Conservation (phyloP, 495 filamentous ascomycete species). For the Aspergillus nidulans region DNA sequence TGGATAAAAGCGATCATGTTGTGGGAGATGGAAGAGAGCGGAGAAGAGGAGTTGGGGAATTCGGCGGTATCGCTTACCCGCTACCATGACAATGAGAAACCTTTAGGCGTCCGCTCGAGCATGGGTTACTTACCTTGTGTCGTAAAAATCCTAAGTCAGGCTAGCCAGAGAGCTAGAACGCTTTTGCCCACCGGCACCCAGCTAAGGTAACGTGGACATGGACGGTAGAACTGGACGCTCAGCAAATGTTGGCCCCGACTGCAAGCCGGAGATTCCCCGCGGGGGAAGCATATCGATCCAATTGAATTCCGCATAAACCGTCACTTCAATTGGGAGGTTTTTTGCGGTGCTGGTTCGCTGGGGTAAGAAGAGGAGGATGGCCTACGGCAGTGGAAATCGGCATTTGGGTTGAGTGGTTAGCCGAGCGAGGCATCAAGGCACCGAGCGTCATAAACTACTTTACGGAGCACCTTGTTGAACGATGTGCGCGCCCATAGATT, state of each 20-base stretch:
- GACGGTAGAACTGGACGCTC: background rate
- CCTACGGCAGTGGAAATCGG: background rate
- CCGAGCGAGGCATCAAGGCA: background rate
- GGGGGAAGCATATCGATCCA: background rate
- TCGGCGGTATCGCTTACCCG: slow-evolving; percentile 19
- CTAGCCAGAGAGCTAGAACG: background rate
- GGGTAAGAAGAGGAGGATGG: background rate
- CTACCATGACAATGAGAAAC: background rate
- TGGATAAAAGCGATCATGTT: background rate
- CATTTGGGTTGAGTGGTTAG: background rate
- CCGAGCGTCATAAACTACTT: no score
- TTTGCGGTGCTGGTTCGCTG: background rate
- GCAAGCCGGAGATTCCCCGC: background rate
- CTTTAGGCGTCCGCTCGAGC: background rate
- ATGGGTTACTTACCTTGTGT: background rate
- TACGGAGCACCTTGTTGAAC: no score
- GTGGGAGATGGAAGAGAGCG: slow-evolving; percentile 14
- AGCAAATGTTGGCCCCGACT: background rate
- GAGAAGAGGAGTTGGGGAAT: slow-evolving; percentile 24
- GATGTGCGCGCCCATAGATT: no score
- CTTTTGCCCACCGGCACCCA: slow-evolving; percentile 5
- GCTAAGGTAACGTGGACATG: slow-evolving; percentile 4
- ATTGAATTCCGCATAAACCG: background rate
- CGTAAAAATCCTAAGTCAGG: background rate
- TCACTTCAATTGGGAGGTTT: background rate